These are phyloP conservation scores for Nosema muscidifuracis DNA, from an alignment of 371 early-diverging fungal genomes.

Conservation along the genomic window DNA sequence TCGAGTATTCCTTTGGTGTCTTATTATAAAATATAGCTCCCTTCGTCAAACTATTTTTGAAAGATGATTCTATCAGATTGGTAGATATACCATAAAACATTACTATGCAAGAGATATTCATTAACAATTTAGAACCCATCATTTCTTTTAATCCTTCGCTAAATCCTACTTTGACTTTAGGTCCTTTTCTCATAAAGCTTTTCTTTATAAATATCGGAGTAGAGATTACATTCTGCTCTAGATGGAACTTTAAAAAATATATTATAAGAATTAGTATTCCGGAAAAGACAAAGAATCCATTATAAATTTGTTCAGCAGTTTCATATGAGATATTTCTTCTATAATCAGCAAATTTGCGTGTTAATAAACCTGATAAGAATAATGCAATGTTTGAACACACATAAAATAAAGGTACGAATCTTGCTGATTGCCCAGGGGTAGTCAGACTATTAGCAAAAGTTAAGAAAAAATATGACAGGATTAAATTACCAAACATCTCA, in stretches of 20 bases:
- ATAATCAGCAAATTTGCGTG: conserved; percentile 3
- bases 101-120: conserved; percentile 48
- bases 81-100: conserved; percentile 49
- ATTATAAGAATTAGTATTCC: conserved; percentile 30
- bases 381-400: conserved; percentile 51
- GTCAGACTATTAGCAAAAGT: conserved; percentile 54
- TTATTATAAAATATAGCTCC: conserved; percentile 15
- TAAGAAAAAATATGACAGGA: conserved; percentile 56
- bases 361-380: conserved; percentile 41
- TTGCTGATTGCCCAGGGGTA: conserved; percentile 45
- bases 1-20: conserved; percentile 14
- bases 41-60: conserved; percentile 34
- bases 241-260: conserved; percentile 29
- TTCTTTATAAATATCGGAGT: conserved; percentile 38
- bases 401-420: conserved; percentile 58
- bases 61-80: conserved; percentile 52
- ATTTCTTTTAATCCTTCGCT: conserved; percentile 49
- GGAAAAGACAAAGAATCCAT: conserved; percentile 33
- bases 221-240: conserved; percentile 45
- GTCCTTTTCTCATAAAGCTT: conserved; percentile 8
- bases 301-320: conserved; percentile 12
- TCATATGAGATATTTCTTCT: not conserved
- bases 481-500: conserved; percentile 56
- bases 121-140: conserved; percentile 50
- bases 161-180: conserved; percentile 49